Evolutionary conservation across 2,329 filamentous ascomycete species (phyloP), one percentile per base, ranked within the genome.

Genomic region (Trichoderma atrobrunneum): DNA sequence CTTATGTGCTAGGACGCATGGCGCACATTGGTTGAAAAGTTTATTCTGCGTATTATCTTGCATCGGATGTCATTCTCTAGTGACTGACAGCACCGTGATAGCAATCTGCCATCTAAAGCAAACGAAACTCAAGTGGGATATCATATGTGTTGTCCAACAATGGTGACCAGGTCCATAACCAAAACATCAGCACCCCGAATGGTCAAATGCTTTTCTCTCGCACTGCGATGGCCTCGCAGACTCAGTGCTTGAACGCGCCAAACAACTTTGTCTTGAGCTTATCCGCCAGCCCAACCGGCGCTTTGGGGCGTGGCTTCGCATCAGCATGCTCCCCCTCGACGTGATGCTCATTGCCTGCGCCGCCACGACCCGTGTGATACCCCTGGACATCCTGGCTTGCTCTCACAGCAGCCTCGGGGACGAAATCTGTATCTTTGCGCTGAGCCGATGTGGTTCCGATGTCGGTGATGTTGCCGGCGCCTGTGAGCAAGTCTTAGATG

Each of bases 321-420:
- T 78, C 78, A 76, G 79, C 78, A 73, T 81, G 78, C 72, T 75
- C 74, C 72, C 75, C 74, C 43, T 79, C 74, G 43, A 74, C 76
- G 60, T 82, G 75, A 75, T 85, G 82, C 78, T 86, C 86, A 78
- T 90, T 90, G 66, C 88, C 88, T 11, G 86, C 87, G 72, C 88
- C 88, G 77, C 88, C 88, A 36, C 88, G 88, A 71, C 89, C 89
- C 54, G 85, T 86, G 81, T 90, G 88, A 79, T 84, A 87, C 77
- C 88, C 86, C 72, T 80, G 78, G 67, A 82, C 81, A 18, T 88
- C 85, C 63, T 81, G 80, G 77, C 82, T 85, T 32, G 83, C 81
- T 30, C 87, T 86, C 65, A 84, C 78, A 26, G 88, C 88, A 21
- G 78, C 82, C 62, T 87, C 85, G 57, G 89, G 87, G 21, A 90